phyloP scores from a whole-genome alignment of 2,329 filamentous ascomycete species.

The Fusarium sp. region DNA sequence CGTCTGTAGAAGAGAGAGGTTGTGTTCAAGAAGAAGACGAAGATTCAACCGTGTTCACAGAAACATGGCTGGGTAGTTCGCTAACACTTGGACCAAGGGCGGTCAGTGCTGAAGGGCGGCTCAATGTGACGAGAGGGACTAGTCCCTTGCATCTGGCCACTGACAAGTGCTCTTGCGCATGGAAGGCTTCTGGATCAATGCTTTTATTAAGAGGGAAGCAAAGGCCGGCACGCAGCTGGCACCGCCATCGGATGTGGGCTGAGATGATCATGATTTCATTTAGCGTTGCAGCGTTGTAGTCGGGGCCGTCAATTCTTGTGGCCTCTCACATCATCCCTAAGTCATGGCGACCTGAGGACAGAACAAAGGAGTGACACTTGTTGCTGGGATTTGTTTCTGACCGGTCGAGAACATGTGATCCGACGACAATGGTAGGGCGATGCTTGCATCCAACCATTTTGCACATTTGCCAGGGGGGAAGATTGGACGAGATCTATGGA shows the following conservation, averaged over 20 bases:
- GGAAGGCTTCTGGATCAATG: slow-evolving; percentile 9
- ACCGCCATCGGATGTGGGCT: slow-evolving; percentile 4
- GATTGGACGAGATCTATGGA: slow-evolving; percentile 31
- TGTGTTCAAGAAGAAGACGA: slow-evolving; percentile 5
- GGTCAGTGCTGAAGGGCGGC: slow-evolving; percentile 26
- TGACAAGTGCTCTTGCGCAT: slow-evolving; percentile 9
- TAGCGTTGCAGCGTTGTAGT: not conserved
- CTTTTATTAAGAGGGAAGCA: slow-evolving; percentile 8
- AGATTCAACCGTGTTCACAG: slow-evolving; percentile 15
- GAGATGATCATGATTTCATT: slow-evolving; percentile 24
- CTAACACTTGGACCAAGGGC: slow-evolving; percentile 22
- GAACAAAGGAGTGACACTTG: slow-evolving; percentile 36
- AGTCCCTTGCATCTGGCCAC: slow-evolving; percentile 16
- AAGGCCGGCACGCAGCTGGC: not conserved
- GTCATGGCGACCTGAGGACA: slow-evolving; percentile 5
- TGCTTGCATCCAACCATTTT: slow-evolving; percentile 35
- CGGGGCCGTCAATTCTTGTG: slow-evolving; percentile 3
- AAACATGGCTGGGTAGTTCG: slow-evolving; percentile 11
- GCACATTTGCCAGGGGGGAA: slow-evolving; percentile 29
- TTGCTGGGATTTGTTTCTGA: slow-evolving; percentile 30
- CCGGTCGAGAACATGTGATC: slow-evolving; percentile 42
- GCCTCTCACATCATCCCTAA: slow-evolving; percentile 22
- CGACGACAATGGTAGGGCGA: slow-evolving; percentile 27
- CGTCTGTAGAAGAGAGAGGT: not conserved
- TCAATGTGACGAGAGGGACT: slow-evolving; percentile 14